Evolutionary conservation across 2,329 filamentous ascomycete genomes (phyloP), one percentile per base, ranked within the genome.

Genomic region (Aquanectria penicillioides): DNA sequence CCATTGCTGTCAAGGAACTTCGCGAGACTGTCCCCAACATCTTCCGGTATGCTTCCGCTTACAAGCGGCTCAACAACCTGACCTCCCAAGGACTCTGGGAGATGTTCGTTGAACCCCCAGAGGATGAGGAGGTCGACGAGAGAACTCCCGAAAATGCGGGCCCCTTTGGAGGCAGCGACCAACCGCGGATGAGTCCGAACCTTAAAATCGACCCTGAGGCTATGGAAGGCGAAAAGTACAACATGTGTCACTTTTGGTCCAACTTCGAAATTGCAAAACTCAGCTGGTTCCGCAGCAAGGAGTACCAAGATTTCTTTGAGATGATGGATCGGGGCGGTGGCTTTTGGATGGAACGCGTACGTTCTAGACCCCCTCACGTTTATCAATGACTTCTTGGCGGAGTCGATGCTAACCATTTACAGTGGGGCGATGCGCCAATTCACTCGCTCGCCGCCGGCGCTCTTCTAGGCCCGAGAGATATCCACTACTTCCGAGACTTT

Each of bases 221-320:
- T 36, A 99, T 99, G 95, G 94, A 98, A 74, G 93, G 93, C 63
- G 95, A 99, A 76, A 92, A 89, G 70, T 99, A 99, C 83, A 99
- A 99, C 80, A 99, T 99, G 95, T 99, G 95, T 76, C 95, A 99
- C 81, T 99, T 97, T 82, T 99, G 95, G 95, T 97, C 93, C 76
- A 99, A 99, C 77, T 99, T 99, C 68, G 95, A 99, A 78, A 99
- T 99, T 79, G 95, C 95, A 12, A 88, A 89, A 59, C 85, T 99
- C 61, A 90, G 92, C 79, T 99, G 93, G 88, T 98, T 98, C 86
- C 88, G 95, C 69, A 97, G 94, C 81, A 94, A 97, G 79, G 91
- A 93, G 73, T 99, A 99, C 75, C 91, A 97, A 69, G 95, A 97
- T 66, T 99, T 99, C 77, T 99, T 99, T 77, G 84, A 97, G 71